These are phyloP conservation scores for Amanita molliuscula DNA, from an alignment of 768 basidiomycete genomes.

Conservation along the genomic window DNA sequence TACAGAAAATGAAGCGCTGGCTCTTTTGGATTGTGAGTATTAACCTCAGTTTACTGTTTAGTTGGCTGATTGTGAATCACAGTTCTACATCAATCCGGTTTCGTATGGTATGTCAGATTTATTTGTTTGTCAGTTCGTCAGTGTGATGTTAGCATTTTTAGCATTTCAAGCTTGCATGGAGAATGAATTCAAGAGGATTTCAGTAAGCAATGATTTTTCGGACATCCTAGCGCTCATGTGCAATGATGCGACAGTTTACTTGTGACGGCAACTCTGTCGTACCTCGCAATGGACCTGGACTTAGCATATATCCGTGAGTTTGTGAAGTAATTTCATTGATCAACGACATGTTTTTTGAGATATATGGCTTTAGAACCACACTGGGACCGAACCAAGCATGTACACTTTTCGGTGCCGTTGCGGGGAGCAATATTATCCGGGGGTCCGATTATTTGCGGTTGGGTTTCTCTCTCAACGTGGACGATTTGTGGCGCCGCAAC, in stretches of 20 bases:
- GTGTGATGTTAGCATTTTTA: conserved; percentile 12
- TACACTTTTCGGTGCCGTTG: conserved; percentile 55
- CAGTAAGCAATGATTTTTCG: conserved; percentile 27
- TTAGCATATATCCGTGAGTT: conserved; percentile 55
- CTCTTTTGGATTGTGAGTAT: conserved; percentile 71
- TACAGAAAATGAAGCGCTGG: conserved; percentile 67
- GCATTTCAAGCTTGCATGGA: conserved; percentile 73
- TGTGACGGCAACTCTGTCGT: conserved; percentile 60
- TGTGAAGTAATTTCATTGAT: conserved; percentile 3
- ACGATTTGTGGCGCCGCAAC: conserved; percentile 57
- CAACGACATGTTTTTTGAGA: not conserved
- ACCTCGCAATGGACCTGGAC: conserved; percentile 49
- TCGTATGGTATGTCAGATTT: conserved; percentile 39
- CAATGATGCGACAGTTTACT: conserved; percentile 26
- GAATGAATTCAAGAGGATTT: conserved; percentile 73
- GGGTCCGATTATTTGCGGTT: conserved; percentile 56
- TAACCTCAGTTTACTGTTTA: not conserved
- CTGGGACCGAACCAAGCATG: conserved; percentile 68
- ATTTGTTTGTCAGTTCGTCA: not conserved
- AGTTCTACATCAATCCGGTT: conserved; percentile 77
- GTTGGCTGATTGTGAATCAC: conserved; percentile 1
- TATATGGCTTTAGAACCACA: conserved; percentile 24
- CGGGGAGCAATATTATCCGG: conserved; percentile 43
- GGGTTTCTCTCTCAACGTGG: conserved; percentile 35
- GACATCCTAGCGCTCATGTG: not conserved